phyloP scores from a whole-genome alignment of 1,284 basidiomycete genomes.

The Trametes hirsuta region DNA sequence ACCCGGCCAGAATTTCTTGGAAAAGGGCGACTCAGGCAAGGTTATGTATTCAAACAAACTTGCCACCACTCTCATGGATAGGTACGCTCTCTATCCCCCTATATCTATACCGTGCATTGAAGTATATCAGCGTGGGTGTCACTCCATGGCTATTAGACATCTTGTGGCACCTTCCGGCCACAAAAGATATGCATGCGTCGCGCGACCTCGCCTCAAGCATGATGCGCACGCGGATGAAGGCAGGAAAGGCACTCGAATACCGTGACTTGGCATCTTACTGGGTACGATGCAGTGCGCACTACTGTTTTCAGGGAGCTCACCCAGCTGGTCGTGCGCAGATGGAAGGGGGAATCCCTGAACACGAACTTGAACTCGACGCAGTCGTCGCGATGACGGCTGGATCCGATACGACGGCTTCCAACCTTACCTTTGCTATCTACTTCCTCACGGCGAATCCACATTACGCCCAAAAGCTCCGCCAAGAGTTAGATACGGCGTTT shows the following conservation, averaged over 20 bases:
- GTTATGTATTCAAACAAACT: constrained; percentile 21
- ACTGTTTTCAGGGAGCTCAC: neutral
- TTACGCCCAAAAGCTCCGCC: constrained; percentile 21
- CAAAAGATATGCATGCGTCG: constrained; percentile 10
- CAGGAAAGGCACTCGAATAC: neutral
- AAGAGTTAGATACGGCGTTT: constrained; percentile 29
- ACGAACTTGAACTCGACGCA: constrained; percentile 23
- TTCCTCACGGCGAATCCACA: constrained; percentile 22
- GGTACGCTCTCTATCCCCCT: neutral
- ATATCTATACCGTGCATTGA: neutral
- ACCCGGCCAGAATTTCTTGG: constrained; percentile 14
- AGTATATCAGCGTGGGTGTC: constrained; percentile 20
- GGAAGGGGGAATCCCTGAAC: neutral
- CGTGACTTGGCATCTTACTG: constrained; percentile 24
- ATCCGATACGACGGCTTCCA: constrained; percentile 25
- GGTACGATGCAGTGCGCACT: constrained; percentile 2
- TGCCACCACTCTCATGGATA: constrained; percentile 20
- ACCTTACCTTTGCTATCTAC: constrained; percentile 26
- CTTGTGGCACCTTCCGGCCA: constrained; percentile 24
- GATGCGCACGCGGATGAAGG: constrained; percentile 8
- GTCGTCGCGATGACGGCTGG: constrained; percentile 30
- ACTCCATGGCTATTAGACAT: constrained; percentile 28
- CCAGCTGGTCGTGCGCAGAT: neutral
- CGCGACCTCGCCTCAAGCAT: constrained; percentile 10
- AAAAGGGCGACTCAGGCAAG: constrained; percentile 23